Base-by-base conservation (phyloP, 352 stramenopile genomes). In the Globisporangium sylvaticum region DNA sequence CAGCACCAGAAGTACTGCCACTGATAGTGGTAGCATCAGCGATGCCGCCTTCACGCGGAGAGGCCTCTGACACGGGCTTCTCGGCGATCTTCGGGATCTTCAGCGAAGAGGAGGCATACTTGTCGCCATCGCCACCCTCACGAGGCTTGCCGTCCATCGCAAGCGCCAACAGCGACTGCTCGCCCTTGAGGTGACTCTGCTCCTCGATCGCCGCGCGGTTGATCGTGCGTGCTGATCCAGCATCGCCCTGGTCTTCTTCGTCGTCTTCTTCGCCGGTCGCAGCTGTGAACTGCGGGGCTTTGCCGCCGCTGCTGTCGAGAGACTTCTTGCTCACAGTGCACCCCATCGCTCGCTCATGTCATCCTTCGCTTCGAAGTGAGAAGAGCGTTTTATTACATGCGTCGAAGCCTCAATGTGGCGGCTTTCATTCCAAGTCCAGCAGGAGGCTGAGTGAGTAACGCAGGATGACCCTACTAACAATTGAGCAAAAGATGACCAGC, bases 161-260 rank as follows among this genome's bases (percentile, higher is more conserved):
- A 15, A 68, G 63, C 54, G 63, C 63, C 12, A 68, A 42, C 34
- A 68, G 57, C 27, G 54, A 68, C 44, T 68, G 63, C 63, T 68
- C 63, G 54, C 63, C 63, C 4, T 68, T 63, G 27, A 58, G 4
- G 7, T 68, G 54, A 32, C 63, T 68, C 63, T 58, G 54, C 54
- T 58, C 54, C 42, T 68, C 63, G 14, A 68, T 68, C 29, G 63
- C 63, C 15, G 63, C 42, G 27, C 14, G 27, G 29, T 68, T 54
- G 42, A 68, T 37, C 42, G 34, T 10, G 1, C 39, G 42, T 22
- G 9, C 29, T 8, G 39, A 22, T 42, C 18, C 6, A 27, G 15
- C 5, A 34, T 65, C 20, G 22, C 31, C 32, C 8, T 65, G 10
- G 6, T 46, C 37, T 8, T 68, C 31, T 6, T 61, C 31, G 10